phyloP scores from a whole-genome alignment of 495 filamentous ascomycete species.

The Neurospora sp. region DNA sequence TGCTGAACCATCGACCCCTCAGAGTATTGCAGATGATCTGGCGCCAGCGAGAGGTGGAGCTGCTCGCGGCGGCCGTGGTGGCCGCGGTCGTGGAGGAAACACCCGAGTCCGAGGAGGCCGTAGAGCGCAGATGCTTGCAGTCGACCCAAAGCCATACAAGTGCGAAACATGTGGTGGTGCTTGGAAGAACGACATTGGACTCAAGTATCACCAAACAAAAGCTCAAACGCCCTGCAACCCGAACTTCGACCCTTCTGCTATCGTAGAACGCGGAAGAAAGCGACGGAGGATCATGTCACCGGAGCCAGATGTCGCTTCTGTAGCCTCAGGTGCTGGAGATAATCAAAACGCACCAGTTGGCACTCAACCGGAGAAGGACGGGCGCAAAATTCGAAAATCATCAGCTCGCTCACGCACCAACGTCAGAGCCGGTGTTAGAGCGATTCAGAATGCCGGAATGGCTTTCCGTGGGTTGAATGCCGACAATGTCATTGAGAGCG shows the following conservation, averaged over 20 bases:
- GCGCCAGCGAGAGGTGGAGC: neutral
- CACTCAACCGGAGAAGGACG: neutral
- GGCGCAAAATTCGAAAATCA: constrained; percentile 4
- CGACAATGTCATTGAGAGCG: neutral
- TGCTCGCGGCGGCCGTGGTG: constrained; percentile 9
- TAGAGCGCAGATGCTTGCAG: constrained; percentile 6
- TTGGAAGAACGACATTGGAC: constrained; percentile 43
- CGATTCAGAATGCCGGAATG: neutral
- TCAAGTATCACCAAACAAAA: constrained; percentile 43
- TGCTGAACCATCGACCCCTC: constrained; percentile 4
- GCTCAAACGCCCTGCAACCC: constrained; percentile 41
- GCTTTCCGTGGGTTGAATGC: neutral
- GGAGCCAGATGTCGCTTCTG: constrained; percentile 10
- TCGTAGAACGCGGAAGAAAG: constrained; percentile 14
- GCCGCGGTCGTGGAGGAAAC: constrained; percentile 9
- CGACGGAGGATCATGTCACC: constrained; percentile 14
- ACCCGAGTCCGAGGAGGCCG: constrained; percentile 8
- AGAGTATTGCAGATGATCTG: constrained; percentile 1
- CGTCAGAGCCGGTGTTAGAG: neutral
- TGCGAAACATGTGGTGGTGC: constrained; percentile 38
- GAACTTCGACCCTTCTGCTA: constrained; percentile 25
- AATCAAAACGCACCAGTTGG: constrained; percentile 24
- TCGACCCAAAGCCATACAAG: constrained; percentile 17
- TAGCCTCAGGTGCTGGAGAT: constrained; percentile 25
- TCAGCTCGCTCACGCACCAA: neutral